These are phyloP conservation scores for Babesia ovis DNA, from an alignment of 169 alveolate species.

Conservation along the genomic window DNA sequence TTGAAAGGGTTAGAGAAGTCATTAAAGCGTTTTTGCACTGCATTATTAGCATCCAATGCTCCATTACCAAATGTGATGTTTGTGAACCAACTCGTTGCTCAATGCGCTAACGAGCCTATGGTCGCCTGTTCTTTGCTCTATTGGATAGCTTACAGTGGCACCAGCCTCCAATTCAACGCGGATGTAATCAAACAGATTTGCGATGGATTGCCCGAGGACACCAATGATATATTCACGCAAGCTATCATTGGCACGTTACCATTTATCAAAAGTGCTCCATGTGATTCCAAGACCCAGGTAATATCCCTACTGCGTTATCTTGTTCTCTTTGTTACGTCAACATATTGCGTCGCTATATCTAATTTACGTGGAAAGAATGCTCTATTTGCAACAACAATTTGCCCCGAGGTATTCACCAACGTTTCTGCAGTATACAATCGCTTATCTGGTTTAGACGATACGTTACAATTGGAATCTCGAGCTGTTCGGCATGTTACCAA, in stretches of 20 bases:
- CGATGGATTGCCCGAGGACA: neutral
- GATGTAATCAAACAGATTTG: neutral
- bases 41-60: constrained; percentile 2
- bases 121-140: constrained; percentile 1
- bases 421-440: neutral
- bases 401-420: constrained; percentile 15
- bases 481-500: neutral
- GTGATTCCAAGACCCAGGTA: neutral
- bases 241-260: neutral
- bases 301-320: neutral
- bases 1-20: constrained; percentile 24
- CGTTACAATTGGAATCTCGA: neutral
- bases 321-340: constrained; percentile 1
- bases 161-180: constrained; percentile 15
- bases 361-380: neutral
- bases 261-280: neutral
- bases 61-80: constrained; percentile 28
- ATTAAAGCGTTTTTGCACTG: constrained; percentile 20
- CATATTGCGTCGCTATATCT: neutral
- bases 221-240: neutral
- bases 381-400: constrained; percentile 11
- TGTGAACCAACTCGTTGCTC: constrained; percentile 16
- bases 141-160: constrained; percentile 11
- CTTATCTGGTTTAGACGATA: neutral
- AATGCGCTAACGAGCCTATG: constrained; percentile 21